A percentile compares a stretch with the other conserved stretches of the same genome.
Evolutionary conservation across 1,284 basidiomycete species (phyloP).

Genomic region (Agaricales sp.): DNA sequence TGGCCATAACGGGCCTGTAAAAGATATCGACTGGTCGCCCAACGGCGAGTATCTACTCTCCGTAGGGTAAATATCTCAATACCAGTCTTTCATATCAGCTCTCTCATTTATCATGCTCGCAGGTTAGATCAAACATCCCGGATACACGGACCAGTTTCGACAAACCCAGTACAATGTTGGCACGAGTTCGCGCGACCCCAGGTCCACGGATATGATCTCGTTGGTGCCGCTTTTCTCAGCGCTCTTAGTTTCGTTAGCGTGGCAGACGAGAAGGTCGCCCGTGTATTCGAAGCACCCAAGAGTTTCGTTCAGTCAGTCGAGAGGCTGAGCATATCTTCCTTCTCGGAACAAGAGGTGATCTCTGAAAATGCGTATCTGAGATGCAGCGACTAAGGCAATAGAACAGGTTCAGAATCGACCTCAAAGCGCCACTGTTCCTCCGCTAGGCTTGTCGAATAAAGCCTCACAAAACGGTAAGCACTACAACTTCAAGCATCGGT

Average conservation of each 20-base stretch:
- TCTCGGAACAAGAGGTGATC: conserved; percentile 37
- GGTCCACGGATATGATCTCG: conserved; percentile 88
- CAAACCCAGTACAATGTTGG: conserved; percentile 40
- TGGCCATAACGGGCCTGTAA: conserved; percentile 75
- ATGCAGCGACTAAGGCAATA: too few species aligned
- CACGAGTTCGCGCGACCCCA: conserved; percentile 87
- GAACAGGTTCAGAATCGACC: not conserved
- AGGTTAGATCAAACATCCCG: conserved; percentile 87
- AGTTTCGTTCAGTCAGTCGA: conserved; percentile 61
- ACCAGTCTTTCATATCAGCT: conserved; percentile 1
- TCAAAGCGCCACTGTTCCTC: conserved; percentile 54
- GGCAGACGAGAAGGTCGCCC: conserved; percentile 87
- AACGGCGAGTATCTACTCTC: conserved; percentile 78
- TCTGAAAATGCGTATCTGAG: conserved; percentile 8
- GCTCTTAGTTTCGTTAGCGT: conserved; percentile 75
- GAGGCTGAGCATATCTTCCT: conserved; percentile 34
- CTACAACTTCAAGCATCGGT: too few species aligned
- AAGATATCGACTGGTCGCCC: conserved; percentile 77
- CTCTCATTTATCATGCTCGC: conserved; percentile 5
- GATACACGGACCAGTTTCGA: conserved; percentile 40
- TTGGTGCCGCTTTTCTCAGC: conserved; percentile 71
- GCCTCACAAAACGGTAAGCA: conserved; percentile 45
- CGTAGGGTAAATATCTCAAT: conserved; percentile 45
- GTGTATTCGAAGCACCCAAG: conserved; percentile 83
- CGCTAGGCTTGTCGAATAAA: conserved; percentile 67